Evolutionary conservation across 2,329 filamentous ascomycete genomes (phyloP).

Genomic region (Rosellinia necatrix): DNA sequence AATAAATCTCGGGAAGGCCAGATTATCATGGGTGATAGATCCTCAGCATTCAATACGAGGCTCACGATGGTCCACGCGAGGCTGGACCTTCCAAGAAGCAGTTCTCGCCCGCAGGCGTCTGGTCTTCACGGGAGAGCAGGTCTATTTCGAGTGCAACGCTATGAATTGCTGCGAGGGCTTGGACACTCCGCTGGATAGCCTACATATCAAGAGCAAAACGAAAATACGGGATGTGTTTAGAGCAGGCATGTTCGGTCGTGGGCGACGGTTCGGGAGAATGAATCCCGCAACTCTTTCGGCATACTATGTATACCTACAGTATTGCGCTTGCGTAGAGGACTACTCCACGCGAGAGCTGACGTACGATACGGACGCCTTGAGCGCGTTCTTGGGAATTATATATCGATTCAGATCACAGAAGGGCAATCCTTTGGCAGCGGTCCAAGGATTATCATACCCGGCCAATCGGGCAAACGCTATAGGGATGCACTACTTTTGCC

Average conservation of each 20-base stretch:
- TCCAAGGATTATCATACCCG: not conserved
- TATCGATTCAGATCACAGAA: not conserved
- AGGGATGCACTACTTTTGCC: not conserved
- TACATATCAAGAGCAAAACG: not conserved
- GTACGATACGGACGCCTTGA: not conserved
- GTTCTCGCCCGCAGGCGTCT: constrained; percentile 8
- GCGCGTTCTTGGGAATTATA: constrained; percentile 1
- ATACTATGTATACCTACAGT: not conserved
- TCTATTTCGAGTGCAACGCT: constrained; percentile 20
- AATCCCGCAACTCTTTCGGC: not conserved
- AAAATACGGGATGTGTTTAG: not conserved
- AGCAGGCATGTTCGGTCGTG: not conserved
- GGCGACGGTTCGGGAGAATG: not conserved
- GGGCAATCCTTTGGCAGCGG: not conserved
- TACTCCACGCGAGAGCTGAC: not conserved
- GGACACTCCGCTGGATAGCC: not conserved
- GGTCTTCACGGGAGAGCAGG: constrained; percentile 19
- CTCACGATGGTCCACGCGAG: constrained; percentile 28
- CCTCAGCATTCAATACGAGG: not conserved
- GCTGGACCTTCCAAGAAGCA: constrained; percentile 24
- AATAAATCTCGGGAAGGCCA: not conserved
- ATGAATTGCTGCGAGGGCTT: constrained; percentile 11
- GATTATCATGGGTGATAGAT: not conserved
- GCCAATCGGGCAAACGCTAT: not conserved
- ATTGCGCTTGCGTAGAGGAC: not conserved